Evolutionary conservation across 2,329 filamentous ascomycete species (phyloP).

Genomic region (Monosporascus sp.): DNA sequence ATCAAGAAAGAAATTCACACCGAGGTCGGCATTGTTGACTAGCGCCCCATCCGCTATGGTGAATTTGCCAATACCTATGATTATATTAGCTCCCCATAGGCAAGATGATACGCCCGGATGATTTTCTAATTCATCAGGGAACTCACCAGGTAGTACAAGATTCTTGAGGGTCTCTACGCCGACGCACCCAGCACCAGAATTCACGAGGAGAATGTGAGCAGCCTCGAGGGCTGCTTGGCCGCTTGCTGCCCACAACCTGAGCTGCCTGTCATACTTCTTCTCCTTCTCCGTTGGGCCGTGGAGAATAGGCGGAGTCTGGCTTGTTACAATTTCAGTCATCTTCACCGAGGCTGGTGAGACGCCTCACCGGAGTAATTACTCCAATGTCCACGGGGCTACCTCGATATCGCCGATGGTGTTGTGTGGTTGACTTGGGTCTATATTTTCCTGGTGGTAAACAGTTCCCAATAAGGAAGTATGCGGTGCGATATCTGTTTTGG

Average conservation of each 20-base stretch:
- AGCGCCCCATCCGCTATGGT: slow-evolving; percentile 78
- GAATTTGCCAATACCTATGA: slow-evolving; percentile 76
- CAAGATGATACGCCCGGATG: background rate
- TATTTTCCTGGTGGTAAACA: no score
- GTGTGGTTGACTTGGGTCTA: no score
- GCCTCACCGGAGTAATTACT: background rate
- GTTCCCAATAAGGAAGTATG: no score
- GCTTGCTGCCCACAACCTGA: slow-evolving; percentile 89
- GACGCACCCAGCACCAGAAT: slow-evolving; percentile 79
- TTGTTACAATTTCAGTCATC: slow-evolving; percentile 41
- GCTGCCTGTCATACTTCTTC: slow-evolving; percentile 88
- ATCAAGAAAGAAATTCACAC: slow-evolving; percentile 95
- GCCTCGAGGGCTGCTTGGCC: slow-evolving; percentile 88
- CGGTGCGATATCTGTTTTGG: no score
- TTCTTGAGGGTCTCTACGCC: slow-evolving; percentile 94
- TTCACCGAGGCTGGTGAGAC: slow-evolving; percentile 4
- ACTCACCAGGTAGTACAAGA: slow-evolving; percentile 76
- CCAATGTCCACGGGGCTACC: background rate
- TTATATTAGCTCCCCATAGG: slow-evolving; percentile 13
- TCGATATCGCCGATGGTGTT: no score
- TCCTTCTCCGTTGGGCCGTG: slow-evolving; percentile 56
- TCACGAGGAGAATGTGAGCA: slow-evolving; percentile 85
- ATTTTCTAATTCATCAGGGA: background rate
- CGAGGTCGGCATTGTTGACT: slow-evolving; percentile 79
- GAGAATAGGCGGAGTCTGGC: slow-evolving; percentile 42